Evolutionary conservation across 768 basidiomycete species (phyloP), one percentile per base, ranked within the genome.

Genomic region (Thelephora ganbajun): DNA sequence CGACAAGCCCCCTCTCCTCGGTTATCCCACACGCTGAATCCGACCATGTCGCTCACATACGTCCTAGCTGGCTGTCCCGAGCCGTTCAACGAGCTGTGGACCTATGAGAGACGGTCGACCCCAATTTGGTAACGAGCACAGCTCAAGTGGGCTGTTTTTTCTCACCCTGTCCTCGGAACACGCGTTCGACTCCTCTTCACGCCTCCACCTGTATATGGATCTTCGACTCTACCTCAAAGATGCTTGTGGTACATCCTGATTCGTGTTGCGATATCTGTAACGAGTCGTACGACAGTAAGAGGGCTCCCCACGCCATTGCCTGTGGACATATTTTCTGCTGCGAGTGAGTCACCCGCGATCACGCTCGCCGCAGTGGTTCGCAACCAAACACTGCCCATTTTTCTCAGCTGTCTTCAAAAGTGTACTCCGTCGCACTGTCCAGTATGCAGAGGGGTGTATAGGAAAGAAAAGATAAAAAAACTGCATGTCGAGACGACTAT

Each of bases 261-360:
- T 84, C 83, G 56, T 67, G 69, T 44, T 87, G 83, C 71, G 83
- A 86, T 64, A 73, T 86, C 57, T 87, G 84, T 64, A 69, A 80
- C 54, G 83, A 86, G 54, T 61, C 64, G 30, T 85, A 80, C 59
- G 60, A 60, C 46, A 73, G 73, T 44, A 54, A 53, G 42, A 78
- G 74, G 58, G 68, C 71, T 6, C 82, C 83, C 45, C 75, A 79
- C 56, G 71, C 76, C 44, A 80, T 85, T 55, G 50, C 69, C 43
- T 87, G 84, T 51, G 84, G 84, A 14, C 83, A 86, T 59, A 73
- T 78, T 48, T 83, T 83, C 63, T 86, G 80, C 55, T 62, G 64
- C 52, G 62, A 51, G 67, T 66, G 35, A 41, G 39, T 41, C 39
- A 18, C 22, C 7, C 14, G 16, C 39, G 16, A 22, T 41, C 26